A percentile compares a stretch with the other conserved stretches of the same genome.
These are phyloP conservation scores for Ogataea nitratoaversa DNA, from an alignment of 805 yeast genomes.

Conservation along the genomic window DNA sequence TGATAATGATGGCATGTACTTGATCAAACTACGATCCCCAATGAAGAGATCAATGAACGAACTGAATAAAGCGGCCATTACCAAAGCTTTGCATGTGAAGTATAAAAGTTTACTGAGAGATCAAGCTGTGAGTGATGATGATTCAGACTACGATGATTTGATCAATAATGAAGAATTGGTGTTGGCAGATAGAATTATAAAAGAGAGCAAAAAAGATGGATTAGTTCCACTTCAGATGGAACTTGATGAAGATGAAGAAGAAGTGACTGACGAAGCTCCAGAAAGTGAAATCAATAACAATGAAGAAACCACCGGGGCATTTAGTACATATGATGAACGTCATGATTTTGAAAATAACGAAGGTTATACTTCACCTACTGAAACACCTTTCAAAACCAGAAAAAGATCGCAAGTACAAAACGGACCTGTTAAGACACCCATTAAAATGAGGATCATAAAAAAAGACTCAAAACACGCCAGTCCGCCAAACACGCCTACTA, in stretches of 20 bases:
- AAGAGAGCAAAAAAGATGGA: conserved; percentile 33
- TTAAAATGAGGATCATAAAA: no score
- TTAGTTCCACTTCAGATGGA: conserved; percentile 16
- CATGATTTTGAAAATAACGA: conserved; percentile 1
- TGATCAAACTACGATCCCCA: conserved; percentile 47
- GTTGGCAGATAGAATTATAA: conserved; percentile 45
- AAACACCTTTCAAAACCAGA: conserved; percentile 8
- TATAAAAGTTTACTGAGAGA: conserved; percentile 19
- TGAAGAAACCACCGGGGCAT: no score
- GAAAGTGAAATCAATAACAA: no score
- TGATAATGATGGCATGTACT: conserved; percentile 22
- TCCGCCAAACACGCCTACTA: conserved; percentile 6
- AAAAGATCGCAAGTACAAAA: conserved; percentile 14
- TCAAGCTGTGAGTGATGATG: conserved; percentile 28
- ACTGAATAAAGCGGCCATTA: conserved; percentile 45
- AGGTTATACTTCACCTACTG: not conserved
- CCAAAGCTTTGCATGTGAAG: conserved; percentile 38
- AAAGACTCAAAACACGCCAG: not conserved
- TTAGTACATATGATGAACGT: no score
- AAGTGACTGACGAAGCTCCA: not conserved
- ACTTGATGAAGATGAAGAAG: conserved; percentile 10
- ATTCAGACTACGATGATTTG: conserved; percentile 31
- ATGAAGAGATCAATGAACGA: conserved; percentile 33
- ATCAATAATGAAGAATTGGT: conserved; percentile 36
- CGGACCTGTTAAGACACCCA: not conserved